Evolutionary conservation across 176 grass and related monocot species (phyloP), one percentile per base, ranked within the genome.

Genomic region (Rhynchospora tenuis): DNA sequence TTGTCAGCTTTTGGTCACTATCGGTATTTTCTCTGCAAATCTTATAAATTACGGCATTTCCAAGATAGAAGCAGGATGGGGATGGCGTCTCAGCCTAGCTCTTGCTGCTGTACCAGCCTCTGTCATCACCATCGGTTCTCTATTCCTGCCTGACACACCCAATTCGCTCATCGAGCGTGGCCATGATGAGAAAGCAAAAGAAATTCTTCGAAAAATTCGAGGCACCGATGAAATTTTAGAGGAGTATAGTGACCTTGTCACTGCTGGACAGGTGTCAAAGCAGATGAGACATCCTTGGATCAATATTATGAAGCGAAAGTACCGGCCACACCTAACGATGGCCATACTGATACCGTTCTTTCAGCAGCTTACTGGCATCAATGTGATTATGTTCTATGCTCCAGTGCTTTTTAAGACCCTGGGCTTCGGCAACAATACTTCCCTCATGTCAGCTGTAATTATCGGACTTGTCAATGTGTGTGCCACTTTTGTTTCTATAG

Each of bases 151-250:
- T 27, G 81, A 83, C 62, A 83, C 81, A 28, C 81, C 81, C 19
- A 83, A 83, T 67, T 83, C 81, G 3, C 81, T 83, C 16, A 71
- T 83, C n/a, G 81, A 72, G 22, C 81, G 81, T 57, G 81, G 81
- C 9, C 46, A 83, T 33, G 63, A 54, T 17, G 60, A 83, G 4
- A 28, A 69, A 19, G 81, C 81, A 52, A 71, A 56, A 83, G 43
- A 17, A 48, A 70, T 83, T 22, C 63, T 83, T 24, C 67, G 27
- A 1, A 83, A 72, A 67, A 83, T 83, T 20, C 81, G 81, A 9
- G 81, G 81, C 42, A 57, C n/a, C 19, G n/a, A 69, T 57, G 81
- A 83, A 10, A 22, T 83, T 70, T 31, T 43, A 14, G 10, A 57
- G 9, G 81, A 83, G 20, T 38, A 38, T 38, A 38, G 33, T 4